phyloP scores from a whole-genome alignment of 352 stramenopile genomes.

The Pythium apleroticum region DNA sequence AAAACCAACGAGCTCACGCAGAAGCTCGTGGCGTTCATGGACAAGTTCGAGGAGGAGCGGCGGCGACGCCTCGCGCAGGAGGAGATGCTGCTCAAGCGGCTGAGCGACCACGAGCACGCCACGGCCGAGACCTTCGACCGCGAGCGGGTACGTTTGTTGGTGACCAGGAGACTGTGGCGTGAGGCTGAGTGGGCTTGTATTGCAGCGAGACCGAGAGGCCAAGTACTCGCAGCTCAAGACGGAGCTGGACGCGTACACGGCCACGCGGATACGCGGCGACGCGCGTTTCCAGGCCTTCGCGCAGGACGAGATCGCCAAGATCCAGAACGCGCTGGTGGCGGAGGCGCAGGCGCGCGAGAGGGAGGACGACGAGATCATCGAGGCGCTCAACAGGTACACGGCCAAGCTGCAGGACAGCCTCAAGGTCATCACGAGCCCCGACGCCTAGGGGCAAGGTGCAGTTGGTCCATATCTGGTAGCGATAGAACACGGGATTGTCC shows the following conservation, averaged over 20 bases:
- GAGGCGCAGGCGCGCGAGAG: conserved; percentile 82
- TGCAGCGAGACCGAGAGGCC: conserved; percentile 47
- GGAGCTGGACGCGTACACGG: conserved; percentile 64
- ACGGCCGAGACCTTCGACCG: conserved; percentile 72
- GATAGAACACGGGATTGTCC: background rate
- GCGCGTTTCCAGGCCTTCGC: conserved; percentile 73
- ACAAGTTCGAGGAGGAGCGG: conserved; percentile 87
- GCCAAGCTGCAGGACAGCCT: conserved; percentile 93
- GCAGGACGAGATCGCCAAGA: conserved; percentile 71
- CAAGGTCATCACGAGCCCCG: conserved; percentile 89
- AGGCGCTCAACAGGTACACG: conserved; percentile 92
- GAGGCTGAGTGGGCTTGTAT: too few species aligned
- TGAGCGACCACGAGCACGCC: conserved; percentile 85
- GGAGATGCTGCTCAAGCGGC: conserved; percentile 89
- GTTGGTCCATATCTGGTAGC: background rate
- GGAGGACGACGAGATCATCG: conserved; percentile 94
- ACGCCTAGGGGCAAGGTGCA: conserved; percentile 38
- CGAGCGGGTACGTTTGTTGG: conserved; percentile 43
- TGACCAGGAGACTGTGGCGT: background rate
- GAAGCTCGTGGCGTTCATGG: conserved; percentile 88
- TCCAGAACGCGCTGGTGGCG: conserved; percentile 72
- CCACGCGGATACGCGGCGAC: conserved; percentile 70
- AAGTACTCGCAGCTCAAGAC: conserved; percentile 78
- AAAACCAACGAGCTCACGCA: conserved; percentile 88
- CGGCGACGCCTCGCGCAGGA: conserved; percentile 80